Base-by-base conservation (phyloP, 2,329 filamentous ascomycete genomes). In the Plenodomus tracheiphilus region DNA sequence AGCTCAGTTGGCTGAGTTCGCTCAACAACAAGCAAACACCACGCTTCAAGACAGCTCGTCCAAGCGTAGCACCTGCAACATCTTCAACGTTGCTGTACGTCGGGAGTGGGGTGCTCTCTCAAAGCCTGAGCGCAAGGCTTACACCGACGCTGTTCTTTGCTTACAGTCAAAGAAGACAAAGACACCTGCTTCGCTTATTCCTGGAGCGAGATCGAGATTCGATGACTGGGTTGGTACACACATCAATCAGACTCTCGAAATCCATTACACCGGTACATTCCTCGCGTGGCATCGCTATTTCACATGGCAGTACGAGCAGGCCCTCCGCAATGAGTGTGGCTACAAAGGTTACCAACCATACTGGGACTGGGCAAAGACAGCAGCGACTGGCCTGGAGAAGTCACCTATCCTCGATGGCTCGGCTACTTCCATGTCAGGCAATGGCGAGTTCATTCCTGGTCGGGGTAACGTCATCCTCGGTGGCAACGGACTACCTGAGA, bases 401-500 rank as follows among this genome's bases (percentile, higher is more conserved):
- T 76, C 79, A 1, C 75, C 79, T 13, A 64, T 85, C 44, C 83
- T 85, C 53, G 80, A 82, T 55, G 82, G 82, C 42, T 78, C 76
- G 45, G 75, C 73, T 20, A 78, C 74, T 45, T 70, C 74, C 15
- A 65, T 71, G 58, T 56, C 75, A 25, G 77, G 79, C 19, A 78
- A 82, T 50, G 80, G 80, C 25, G 66, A 60, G 11, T 71, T 61
- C 42, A 65, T 61, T 19, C 41, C 53, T 7, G 59, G 57, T 2
- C 58, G 57, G 16, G 74, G 58, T 61, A 43, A 56, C 11, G 70
- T 55, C 53, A 69, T 41, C 28, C 40, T 62, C 15, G 56, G 47
- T 13, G 49, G 45, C 2, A 60, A 55, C 7, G 59, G 49, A 10
- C 37, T 51, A 0, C 65, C 63, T 19, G 51, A 53, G 2, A 63